These are phyloP conservation scores for Pelargonium exstipulatum DNA, from an alignment of 441 rosid genomes.

Conservation along the genomic window DNA sequence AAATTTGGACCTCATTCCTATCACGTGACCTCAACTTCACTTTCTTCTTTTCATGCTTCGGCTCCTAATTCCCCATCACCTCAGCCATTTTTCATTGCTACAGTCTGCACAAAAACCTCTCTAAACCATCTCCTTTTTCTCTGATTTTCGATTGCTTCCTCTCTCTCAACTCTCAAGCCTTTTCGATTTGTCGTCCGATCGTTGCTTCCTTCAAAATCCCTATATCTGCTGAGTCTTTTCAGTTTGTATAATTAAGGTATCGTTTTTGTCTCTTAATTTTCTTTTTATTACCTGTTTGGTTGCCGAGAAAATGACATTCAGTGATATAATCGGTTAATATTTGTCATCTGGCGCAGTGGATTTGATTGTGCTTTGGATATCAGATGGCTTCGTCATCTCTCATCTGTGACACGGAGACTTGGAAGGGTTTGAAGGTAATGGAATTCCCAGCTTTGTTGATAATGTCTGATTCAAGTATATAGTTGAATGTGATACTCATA, in stretches of 20 bases:
- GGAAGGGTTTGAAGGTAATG: slow-evolving; percentile 6
- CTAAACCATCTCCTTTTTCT: neutral
- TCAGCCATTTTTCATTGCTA: too few species aligned
- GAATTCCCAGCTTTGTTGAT: neutral
- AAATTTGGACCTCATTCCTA: neutral
- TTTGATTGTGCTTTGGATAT: neutral
- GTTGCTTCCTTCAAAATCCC: neutral
- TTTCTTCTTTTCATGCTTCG: neutral
- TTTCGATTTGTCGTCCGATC: neutral
- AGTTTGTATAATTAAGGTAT: neutral
- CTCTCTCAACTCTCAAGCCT: neutral
- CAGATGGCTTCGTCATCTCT: neutral
- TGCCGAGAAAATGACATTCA: neutral
- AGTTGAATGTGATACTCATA: neutral
- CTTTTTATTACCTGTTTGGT: neutral
- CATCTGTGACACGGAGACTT: neutral
- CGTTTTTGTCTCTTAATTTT: neutral
- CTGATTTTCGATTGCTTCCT: neutral
- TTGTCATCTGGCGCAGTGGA: neutral
- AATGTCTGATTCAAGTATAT: neutral
- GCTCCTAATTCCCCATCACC: neutral
- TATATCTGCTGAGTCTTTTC: neutral
- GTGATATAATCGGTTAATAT: neutral
- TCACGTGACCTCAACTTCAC: neutral
- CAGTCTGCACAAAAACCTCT: neutral